Conservation (phyloP, 768 basidiomycete species). For the Fistulinella prunicolor region DNA sequence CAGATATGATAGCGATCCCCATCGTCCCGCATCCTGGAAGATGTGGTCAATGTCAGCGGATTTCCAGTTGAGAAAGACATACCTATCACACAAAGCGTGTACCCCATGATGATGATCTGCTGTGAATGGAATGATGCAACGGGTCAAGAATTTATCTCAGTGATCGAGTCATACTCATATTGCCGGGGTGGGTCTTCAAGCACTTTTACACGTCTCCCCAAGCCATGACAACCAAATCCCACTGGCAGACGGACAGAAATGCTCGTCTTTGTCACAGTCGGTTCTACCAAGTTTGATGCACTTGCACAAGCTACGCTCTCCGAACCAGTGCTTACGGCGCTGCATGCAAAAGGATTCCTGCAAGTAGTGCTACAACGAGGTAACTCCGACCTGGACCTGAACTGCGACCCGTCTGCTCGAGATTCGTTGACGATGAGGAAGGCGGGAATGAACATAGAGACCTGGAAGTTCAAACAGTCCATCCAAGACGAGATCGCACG, state of each 20-base stretch:
- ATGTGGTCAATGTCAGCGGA: conserved; percentile 17
- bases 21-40: conserved; percentile 92
- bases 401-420: conserved; percentile 16
- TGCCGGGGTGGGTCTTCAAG: not conserved
- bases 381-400: conserved; percentile 47
- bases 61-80: conserved; percentile 7
- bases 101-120: conserved; percentile 59
- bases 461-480: conserved; percentile 74
- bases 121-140: not conserved
- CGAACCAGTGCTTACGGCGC: conserved; percentile 50
- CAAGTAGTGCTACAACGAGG: conserved; percentile 77
- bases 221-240: not conserved
- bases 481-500: conserved; percentile 60
- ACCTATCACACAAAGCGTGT: conserved; percentile 89
- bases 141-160: too few species aligned
- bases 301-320: conserved; percentile 64
- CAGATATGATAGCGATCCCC: conserved; percentile 94
- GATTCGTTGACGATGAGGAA: conserved; percentile 20
- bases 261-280: conserved; percentile 77
- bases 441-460: conserved; percentile 52
- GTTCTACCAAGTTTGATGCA: conserved; percentile 82
- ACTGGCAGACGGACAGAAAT: conserved; percentile 5
- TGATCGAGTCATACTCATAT: conserved; percentile 12
- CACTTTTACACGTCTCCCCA: not conserved
- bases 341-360: conserved; percentile 55